Evolutionary conservation across 345 rosid species (phyloP), one percentile per base, ranked within the genome.

Genomic region (Populus ilicifolia): DNA sequence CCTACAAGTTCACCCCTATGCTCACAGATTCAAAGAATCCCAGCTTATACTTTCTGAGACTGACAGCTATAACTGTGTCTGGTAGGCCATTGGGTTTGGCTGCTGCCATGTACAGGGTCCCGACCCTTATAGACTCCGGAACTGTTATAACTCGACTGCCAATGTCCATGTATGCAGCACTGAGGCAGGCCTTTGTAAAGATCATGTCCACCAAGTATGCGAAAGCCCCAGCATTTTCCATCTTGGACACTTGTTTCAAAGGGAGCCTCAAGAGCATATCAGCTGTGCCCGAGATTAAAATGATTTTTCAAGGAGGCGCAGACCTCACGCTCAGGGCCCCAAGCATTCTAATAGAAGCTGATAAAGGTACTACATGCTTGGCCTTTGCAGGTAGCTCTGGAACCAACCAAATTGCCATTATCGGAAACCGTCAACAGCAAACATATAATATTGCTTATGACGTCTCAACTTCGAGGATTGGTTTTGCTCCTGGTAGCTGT

Each of bases 91-190:
- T 88, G 44, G 73, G 77, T 7, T 78, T 82, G 12, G 17, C 73
- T 1, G 72, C 88, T 36, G 62, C 73, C 0, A 30, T 3, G 14
- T 83, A 83, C 75, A 78, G 36, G 50, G 82, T 79, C 54, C 85
- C 78, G 9, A 88, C 89, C 54, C 82, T 88, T 77, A 80, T 88
- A 44, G 91, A 88, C 79, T 88, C 91, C 0, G 89, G 91, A 41
- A 88, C 89, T 0, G 88, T 88, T 4, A 82, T 88, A 68, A 84
- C 91, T 0, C 84, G 91, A 50, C 71, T 88, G 69, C 91, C 91
- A 6, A 27, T 1, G 27, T 52, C 91, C 6, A 54, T 85, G 13
- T 88, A 86, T 36, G 29, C 75, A 0, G 75, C 82, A 4, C 78
- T 88, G 21, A 68, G 44, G 20, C 61, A 67, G 56, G 89, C 84